Percentiles rank a stretch among this genome's conserved stretches.
Conservation (phyloP, 1,284 basidiomycete species). For the Grifola frondosa region DNA sequence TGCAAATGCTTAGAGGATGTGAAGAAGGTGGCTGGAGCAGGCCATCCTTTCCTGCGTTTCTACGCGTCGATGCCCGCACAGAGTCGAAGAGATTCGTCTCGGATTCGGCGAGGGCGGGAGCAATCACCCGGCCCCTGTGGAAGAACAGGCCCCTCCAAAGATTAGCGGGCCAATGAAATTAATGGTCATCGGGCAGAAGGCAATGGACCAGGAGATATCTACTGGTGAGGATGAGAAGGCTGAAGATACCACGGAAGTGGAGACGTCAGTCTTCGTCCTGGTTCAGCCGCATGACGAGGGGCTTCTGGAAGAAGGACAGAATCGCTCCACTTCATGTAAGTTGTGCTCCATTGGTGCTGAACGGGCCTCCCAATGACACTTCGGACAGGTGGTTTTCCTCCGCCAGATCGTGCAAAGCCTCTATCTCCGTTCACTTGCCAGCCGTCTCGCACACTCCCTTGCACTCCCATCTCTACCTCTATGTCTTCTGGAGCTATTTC, state of each 20-base stretch:
- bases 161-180: slow-evolving; percentile 39
- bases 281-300: too few species aligned
- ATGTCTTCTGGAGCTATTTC: slow-evolving; percentile 40
- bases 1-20: slow-evolving; percentile 32
- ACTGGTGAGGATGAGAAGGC: too few species aligned
- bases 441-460: slow-evolving; percentile 47
- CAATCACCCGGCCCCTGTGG: slow-evolving; percentile 7
- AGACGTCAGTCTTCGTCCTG: slow-evolving; percentile 53
- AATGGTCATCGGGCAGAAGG: too few species aligned
- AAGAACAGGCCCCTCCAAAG: slow-evolving; percentile 16
- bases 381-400: slow-evolving; percentile 68
- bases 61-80: slow-evolving; percentile 33
- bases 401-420: slow-evolving; percentile 78
- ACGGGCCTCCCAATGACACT: neutral
- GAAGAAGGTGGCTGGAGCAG: slow-evolving; percentile 8
- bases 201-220: too few species aligned
- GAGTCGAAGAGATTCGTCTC: slow-evolving; percentile 40
- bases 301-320: slow-evolving; percentile 79
- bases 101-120: slow-evolving; percentile 44
- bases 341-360: slow-evolving; percentile 9
- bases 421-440: slow-evolving; percentile 67
- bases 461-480: slow-evolving; percentile 49
- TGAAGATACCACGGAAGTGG: slow-evolving; percentile 47
- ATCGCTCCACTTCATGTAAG: slow-evolving; percentile 76
- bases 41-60: slow-evolving; percentile 20